Percentiles rank a stretch among this genome's conserved stretches.
Conservation (phyloP, 1,284 basidiomycete species). For the Ganoderma lucidum region DNA sequence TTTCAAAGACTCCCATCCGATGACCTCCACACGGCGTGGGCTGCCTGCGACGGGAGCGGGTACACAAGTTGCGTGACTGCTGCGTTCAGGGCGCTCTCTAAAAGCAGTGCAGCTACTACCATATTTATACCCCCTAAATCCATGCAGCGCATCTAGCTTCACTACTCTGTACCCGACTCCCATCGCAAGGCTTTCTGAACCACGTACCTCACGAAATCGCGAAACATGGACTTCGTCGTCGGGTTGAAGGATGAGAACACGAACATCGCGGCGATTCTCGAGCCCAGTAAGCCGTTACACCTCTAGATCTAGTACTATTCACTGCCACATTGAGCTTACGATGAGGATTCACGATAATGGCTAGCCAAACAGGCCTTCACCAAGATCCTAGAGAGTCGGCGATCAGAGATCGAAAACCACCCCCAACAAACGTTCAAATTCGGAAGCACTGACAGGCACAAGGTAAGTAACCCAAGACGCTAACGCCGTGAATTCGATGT, state of each 20-base stretch:
- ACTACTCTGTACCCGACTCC: not conserved
- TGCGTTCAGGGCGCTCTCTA: not conserved
- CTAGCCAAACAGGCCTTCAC: conserved; percentile 48
- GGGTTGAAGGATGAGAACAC: not conserved
- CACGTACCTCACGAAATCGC: not conserved
- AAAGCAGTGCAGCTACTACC: not conserved
- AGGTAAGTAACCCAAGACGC: conserved; percentile 39
- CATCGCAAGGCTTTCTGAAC: not conserved
- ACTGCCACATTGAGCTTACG: not conserved
- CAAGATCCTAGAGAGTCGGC: conserved; percentile 51
- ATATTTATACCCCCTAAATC: not conserved
- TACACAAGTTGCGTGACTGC: not conserved
- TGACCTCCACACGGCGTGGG: not conserved
- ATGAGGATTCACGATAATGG: not conserved
- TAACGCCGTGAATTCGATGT: too few species aligned
- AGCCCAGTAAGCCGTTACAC: not conserved
- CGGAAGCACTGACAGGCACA: conserved; percentile 59
- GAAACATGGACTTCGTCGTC: not conserved
- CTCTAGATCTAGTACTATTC: not conserved
- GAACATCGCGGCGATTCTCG: not conserved
- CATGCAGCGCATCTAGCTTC: not conserved
- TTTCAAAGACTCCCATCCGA: not conserved
- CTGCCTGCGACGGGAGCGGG: not conserved
- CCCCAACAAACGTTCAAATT: conserved; percentile 63
- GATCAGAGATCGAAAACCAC: conserved; percentile 49